A percentile compares a stretch with the other conserved stretches of the same genome.
Evolutionary conservation across 2,329 filamentous ascomycete genomes (phyloP).

Genomic region (Arthrobotrys conoides): DNA sequence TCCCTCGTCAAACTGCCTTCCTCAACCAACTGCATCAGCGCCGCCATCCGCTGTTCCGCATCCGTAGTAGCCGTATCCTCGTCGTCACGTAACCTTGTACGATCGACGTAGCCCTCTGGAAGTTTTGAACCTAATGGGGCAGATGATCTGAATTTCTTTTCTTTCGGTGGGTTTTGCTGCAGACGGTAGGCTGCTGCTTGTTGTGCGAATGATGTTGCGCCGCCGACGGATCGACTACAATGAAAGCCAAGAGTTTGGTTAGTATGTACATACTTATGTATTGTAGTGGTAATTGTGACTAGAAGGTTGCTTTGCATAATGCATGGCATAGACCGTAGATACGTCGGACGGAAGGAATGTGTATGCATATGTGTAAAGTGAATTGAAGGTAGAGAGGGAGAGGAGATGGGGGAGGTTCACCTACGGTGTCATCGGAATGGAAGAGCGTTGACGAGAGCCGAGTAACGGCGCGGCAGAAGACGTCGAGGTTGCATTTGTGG

Average conservation of each 20-base stretch:
- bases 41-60: constrained; percentile 77
- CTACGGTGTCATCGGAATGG: constrained; percentile 94
- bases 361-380: neutral
- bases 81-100: constrained; percentile 76
- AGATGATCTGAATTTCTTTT: constrained; percentile 81
- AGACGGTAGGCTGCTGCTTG: constrained; percentile 80
- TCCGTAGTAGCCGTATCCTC: constrained; percentile 72
- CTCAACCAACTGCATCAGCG: constrained; percentile 85
- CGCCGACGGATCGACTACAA: constrained; percentile 75
- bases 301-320: constrained; percentile 22
- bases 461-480: constrained; percentile 73
- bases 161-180: constrained; percentile 69
- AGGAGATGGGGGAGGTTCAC: constrained; percentile 65
- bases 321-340: neutral
- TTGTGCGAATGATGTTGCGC: constrained; percentile 80
- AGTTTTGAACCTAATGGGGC: constrained; percentile 87
- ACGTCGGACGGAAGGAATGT: constrained; percentile 8
- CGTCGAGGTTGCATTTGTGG: constrained; percentile 64
- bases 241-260: constrained; percentile 61
- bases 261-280: constrained; percentile 23
- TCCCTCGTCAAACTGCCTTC: constrained; percentile 84
- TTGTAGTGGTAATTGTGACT: neutral
- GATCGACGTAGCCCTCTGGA: constrained; percentile 85
- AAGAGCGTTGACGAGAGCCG: constrained; percentile 82
- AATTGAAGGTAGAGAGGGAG: neutral